Base-by-base conservation (phyloP, 345 rosid genomes). In the Jatropha curcas region DNA sequence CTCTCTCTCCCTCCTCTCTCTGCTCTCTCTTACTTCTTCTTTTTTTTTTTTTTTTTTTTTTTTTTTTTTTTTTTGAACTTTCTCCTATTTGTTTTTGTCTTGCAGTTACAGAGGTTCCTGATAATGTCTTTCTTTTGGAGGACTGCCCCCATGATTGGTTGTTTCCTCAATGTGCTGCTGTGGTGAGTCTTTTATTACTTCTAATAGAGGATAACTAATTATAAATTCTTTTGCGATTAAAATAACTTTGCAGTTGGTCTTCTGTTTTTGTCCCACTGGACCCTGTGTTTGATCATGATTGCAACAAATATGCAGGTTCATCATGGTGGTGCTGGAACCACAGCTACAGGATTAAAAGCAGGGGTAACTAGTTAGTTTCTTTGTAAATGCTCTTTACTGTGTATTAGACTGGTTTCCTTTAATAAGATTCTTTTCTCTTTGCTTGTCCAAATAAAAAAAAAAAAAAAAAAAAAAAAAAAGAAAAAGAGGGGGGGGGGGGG, bases 61-160 rank as follows among this genome's bases (percentile, higher is more conserved):
- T n/a, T n/a, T n/a, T n/a, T n/a, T n/a, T n/a, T n/a, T n/a, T n/a
- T n/a, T n/a, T n/a, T n/a, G n/a, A n/a, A n/a, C n/a, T n/a, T n/a
- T n/a, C n/a, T n/a, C 71, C 35, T 30, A 70, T 70, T 34, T 28
- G 71, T 65, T 48, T 28, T n/a, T 65, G 12, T 77, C 33, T 27
- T 83, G 80, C 94, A 92, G 99, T 89, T 70, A 78, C 78, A 46
- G 94, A 88, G 79, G 86, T 86, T 82, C 89, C 92, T 27, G 90
- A 84, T 48, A 81, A 78, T 74, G 79, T 91, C 71, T 92, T 85
- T 87, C 86, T 95, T 60, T 65, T 95, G 79, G 94, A 91, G 72
- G 99, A 95, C 64, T 91, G 98, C 76, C 99, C 99, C 64, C 98
- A 95, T 65, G 99, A 95, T 85, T 95, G 99, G 99, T 80, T 95